Evolutionary conservation across 2,329 filamentous ascomycete species (phyloP).

Genomic region (Ascochyta lentis): DNA sequence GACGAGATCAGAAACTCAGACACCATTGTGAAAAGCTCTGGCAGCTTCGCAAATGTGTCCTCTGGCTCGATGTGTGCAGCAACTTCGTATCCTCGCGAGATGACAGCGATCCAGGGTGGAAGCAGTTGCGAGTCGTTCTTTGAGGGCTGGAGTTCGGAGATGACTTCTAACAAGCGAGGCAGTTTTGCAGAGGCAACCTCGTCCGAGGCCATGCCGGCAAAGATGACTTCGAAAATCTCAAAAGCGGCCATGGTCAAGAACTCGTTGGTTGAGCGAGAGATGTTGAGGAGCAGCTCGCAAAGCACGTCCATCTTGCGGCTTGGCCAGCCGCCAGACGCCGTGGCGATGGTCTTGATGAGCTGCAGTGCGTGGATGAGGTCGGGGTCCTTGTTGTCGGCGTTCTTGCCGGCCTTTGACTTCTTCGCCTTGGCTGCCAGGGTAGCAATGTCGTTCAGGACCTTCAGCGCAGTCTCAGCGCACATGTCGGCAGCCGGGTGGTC

Average conservation of each 20-base stretch:
- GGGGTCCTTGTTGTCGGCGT: slow-evolving; percentile 73
- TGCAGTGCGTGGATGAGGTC: slow-evolving; percentile 90
- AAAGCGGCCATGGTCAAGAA: slow-evolving; percentile 96
- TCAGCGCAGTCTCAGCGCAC: slow-evolving; percentile 90
- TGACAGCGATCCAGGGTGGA: slow-evolving; percentile 93
- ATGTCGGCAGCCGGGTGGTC: slow-evolving; percentile 96
- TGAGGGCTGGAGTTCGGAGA: slow-evolving; percentile 87
- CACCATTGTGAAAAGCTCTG: slow-evolving; percentile 81
- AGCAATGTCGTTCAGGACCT: slow-evolving; percentile 77
- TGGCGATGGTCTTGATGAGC: slow-evolving; percentile 86
- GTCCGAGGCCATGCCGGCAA: slow-evolving; percentile 80
- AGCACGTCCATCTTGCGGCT: slow-evolving; percentile 93
- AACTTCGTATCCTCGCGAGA: slow-evolving; percentile 94
- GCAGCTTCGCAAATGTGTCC: slow-evolving; percentile 89
- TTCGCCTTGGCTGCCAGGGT: slow-evolving; percentile 75
- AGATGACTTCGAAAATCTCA: slow-evolving; percentile 97
- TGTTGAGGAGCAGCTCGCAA: slow-evolving; percentile 86
- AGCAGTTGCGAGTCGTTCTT: slow-evolving; percentile 93
- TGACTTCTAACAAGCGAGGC: slow-evolving; percentile 86
- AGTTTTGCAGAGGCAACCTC: slow-evolving; percentile 89
- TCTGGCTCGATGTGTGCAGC: slow-evolving; percentile 86
- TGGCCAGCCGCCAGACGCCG: slow-evolving; percentile 90
- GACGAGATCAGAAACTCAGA: slow-evolving; percentile 82
- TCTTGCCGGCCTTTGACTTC: slow-evolving; percentile 60
- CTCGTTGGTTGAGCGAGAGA: slow-evolving; percentile 89